These are phyloP conservation scores for Solanum acaule DNA, from an alignment of 257 asterid species.

Conservation along the genomic window DNA sequence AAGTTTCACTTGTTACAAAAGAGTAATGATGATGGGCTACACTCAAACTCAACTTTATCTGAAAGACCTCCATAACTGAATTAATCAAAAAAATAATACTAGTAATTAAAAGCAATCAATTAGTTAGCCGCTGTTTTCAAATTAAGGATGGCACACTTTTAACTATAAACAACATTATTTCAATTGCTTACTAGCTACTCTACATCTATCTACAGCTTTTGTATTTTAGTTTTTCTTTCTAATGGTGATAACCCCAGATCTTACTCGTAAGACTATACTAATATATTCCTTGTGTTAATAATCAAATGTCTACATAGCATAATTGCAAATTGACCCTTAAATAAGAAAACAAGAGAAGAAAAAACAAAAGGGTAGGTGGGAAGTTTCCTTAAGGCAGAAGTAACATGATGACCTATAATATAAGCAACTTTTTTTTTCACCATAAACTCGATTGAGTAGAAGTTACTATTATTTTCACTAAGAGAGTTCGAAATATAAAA, in stretches of 20 bases:
- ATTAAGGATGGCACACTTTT: neutral
- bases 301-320: neutral
- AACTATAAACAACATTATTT: neutral
- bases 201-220: neutral
- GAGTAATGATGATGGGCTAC: neutral
- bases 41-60: neutral
- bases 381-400: neutral
- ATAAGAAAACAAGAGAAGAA: too few relatives aligned
- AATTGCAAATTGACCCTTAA: neutral
- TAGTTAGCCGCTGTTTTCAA: neutral
- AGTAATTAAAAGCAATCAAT: neutral
- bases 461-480: neutral
- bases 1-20: neutral
- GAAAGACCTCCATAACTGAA: neutral
- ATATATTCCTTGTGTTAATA: neutral
- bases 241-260: neutral
- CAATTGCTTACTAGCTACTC: neutral
- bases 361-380: neutral
- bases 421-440: too few relatives aligned
- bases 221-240: neutral
- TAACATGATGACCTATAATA: neutral
- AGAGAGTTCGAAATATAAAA: too few relatives aligned
- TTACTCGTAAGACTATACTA: neutral
- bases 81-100: neutral
- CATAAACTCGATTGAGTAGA: neutral